Percentiles rank a stretch among this genome's conserved stretches.
Evolutionary conservation across 2,329 filamentous ascomycete species (phyloP).

Genomic region (Penicillium rolfsii): DNA sequence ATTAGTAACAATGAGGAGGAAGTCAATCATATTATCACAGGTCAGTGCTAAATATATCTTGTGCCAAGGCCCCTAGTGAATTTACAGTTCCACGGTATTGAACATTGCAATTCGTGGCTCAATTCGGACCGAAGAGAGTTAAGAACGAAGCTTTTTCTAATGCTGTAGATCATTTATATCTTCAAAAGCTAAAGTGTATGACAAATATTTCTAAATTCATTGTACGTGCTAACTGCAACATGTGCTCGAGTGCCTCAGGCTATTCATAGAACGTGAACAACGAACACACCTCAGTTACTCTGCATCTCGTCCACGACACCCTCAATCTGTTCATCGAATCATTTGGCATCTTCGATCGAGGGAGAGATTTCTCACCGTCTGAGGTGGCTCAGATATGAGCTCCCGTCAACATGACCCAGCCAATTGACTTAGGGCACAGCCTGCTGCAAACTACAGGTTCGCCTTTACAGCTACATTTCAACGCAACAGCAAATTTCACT

Average conservation of each 20-base stretch:
- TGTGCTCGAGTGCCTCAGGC: slow-evolving; percentile 3
- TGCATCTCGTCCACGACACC: background rate
- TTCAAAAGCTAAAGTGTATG: background rate
- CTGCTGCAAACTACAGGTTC: slow-evolving; percentile 16
- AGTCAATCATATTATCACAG: background rate
- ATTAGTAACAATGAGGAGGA: background rate
- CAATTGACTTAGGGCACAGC: slow-evolving; percentile 29
- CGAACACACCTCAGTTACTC: no score
- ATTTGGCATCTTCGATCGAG: background rate
- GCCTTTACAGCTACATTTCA: slow-evolving; percentile 26
- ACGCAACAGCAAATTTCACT: slow-evolving; percentile 24
- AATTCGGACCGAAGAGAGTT: background rate
- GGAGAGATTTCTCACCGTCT: background rate
- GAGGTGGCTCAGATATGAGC: background rate
- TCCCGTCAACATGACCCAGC: slow-evolving; percentile 26
- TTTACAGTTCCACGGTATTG: background rate
- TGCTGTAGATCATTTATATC: no score
- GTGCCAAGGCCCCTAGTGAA: background rate
- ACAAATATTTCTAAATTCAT: background rate
- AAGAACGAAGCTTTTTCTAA: background rate
- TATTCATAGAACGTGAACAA: background rate
- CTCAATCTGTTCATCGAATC: background rate
- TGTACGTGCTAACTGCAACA: background rate
- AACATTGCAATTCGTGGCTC: background rate
- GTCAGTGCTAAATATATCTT: background rate